A percentile compares a stretch with the other conserved stretches of the same genome.
These are phyloP conservation scores for Nannochloropsis salina DNA, from an alignment of 108 stramenopile species.

Conservation along the genomic window DNA sequence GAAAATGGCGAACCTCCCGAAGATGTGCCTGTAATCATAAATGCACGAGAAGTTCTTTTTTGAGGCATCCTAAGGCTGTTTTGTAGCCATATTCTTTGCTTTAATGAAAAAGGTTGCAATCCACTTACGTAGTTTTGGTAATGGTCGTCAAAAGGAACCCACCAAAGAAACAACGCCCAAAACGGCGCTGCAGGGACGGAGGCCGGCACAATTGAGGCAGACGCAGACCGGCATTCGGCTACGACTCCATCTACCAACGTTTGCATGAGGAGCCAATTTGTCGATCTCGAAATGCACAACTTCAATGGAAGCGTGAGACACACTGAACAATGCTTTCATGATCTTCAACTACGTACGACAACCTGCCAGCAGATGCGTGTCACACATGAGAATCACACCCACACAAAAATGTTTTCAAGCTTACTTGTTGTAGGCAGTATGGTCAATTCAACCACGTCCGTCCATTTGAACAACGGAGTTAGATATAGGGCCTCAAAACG, in stretches of 20 bases:
- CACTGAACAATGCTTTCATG: no score
- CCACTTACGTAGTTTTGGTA: background rate
- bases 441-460: background rate
- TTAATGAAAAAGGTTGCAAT: background rate
- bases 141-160: background rate
- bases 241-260: background rate
- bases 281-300: no score
- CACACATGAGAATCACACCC: no score
- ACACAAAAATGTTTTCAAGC: background rate
- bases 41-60: no score
- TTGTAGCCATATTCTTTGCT: background rate
- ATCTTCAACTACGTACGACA: no score
- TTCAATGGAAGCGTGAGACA: no score
- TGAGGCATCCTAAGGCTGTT: no score
- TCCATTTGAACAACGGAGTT: background rate
- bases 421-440: slow-evolving; percentile 13
- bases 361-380: no score
- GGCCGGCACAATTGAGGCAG: background rate
- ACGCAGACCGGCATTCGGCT: background rate
- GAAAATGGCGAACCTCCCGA: background rate
- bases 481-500: background rate
- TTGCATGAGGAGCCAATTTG: no score
- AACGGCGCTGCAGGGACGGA: background rate
- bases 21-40: background rate
- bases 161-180: background rate